Conservation (phyloP, 768 basidiomycete species). For the Albatrellus ellisii region DNA sequence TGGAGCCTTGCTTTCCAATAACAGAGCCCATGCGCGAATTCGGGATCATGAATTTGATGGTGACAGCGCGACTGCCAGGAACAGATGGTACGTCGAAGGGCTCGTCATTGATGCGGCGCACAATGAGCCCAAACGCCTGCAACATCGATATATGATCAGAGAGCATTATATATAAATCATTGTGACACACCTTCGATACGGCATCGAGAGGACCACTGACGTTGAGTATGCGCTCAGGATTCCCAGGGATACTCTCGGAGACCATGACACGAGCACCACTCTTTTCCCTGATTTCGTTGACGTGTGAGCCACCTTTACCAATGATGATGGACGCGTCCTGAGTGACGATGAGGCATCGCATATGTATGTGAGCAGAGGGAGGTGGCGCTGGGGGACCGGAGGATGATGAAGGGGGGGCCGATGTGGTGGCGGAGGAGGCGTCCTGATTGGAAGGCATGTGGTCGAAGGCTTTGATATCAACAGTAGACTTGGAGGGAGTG, state of each 20-base stretch:
- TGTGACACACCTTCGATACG: slow-evolving; percentile 80
- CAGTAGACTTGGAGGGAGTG: neutral
- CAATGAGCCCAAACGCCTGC: slow-evolving; percentile 97
- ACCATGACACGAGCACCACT: slow-evolving; percentile 94
- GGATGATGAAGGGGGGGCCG: slow-evolving; percentile 38
- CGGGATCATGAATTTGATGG: slow-evolving; percentile 99
- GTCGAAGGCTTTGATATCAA: slow-evolving; percentile 19
- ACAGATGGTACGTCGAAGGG: slow-evolving; percentile 97
- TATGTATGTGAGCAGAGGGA: slow-evolving; percentile 81
- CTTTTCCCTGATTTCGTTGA: slow-evolving; percentile 98
- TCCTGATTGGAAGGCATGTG: slow-evolving; percentile 19
- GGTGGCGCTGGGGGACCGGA: slow-evolving; percentile 23
- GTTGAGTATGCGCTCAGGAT: slow-evolving; percentile 97
- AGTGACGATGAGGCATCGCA: slow-evolving; percentile 97
- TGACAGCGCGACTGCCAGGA: slow-evolving; percentile 94
- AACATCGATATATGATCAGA: neutral
- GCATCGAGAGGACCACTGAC: slow-evolving; percentile 95
- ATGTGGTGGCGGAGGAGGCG: slow-evolving; percentile 32
- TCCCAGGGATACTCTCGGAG: slow-evolving; percentile 96
- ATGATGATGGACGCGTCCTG: slow-evolving; percentile 99
- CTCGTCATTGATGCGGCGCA: slow-evolving; percentile 97
- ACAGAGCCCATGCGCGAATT: slow-evolving; percentile 99
- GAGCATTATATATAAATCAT: slow-evolving; percentile 3
- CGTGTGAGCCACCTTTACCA: slow-evolving; percentile 88
- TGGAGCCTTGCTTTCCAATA: slow-evolving; percentile 93